phyloP scores from a whole-genome alignment of 371 early-diverging fungal species.

The Syncephalastrum sp. region DNA sequence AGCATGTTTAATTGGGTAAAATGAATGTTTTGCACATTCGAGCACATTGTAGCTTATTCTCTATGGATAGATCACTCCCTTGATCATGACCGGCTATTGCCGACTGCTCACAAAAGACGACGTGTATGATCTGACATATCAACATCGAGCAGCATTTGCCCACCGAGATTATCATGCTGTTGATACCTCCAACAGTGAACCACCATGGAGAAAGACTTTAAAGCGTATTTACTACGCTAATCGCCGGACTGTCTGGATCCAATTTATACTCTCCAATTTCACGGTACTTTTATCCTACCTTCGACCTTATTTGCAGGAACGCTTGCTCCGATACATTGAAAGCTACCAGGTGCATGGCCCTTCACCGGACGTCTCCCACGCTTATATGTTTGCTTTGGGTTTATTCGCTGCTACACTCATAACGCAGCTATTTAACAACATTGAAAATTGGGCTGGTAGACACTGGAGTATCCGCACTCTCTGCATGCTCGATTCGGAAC shows the following conservation, averaged over 20 bases:
- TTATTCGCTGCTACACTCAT: constrained; percentile 43
- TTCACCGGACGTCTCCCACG: constrained; percentile 26
- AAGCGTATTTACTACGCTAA: constrained; percentile 28
- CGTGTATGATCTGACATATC: constrained; percentile 30
- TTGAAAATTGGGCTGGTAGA: constrained; percentile 49
- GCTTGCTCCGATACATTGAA: constrained; percentile 42
- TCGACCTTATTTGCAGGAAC: constrained; percentile 47
- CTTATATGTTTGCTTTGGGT: constrained; percentile 45
- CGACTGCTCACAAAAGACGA: constrained; percentile 22
- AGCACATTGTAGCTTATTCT: not conserved
- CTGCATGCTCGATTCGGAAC: constrained; percentile 51
- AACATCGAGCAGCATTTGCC: constrained; percentile 28
- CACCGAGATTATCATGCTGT: constrained; percentile 18
- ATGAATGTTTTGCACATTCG: not conserved
- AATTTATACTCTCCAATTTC: constrained; percentile 34
- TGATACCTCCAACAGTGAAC: constrained; percentile 1
- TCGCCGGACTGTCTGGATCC: constrained; percentile 22
- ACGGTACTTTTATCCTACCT: constrained; percentile 30
- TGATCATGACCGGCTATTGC: constrained; percentile 30
- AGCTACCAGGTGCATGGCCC: constrained; percentile 9
- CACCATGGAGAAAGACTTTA: constrained; percentile 12
- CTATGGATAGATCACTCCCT: constrained; percentile 27
- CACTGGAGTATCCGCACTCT: constrained; percentile 48
- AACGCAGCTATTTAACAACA: constrained; percentile 33
- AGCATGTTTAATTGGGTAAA: constrained; percentile 39